These are phyloP conservation scores for Pseudofabraea citricarpa DNA, from an alignment of 2,329 filamentous ascomycete genomes.

Conservation along the genomic window DNA sequence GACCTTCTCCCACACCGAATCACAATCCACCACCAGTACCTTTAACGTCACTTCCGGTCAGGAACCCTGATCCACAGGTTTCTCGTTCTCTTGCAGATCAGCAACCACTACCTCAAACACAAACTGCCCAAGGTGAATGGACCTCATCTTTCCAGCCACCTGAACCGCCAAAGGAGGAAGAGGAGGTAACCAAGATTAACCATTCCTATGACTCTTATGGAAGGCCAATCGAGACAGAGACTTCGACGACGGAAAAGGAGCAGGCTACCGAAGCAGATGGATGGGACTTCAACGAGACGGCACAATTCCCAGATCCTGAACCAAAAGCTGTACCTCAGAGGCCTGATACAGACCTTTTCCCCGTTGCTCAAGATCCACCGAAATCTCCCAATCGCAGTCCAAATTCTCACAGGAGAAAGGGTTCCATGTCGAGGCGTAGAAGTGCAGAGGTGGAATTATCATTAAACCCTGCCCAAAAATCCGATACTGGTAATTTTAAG, in stretches of 20 bases:
- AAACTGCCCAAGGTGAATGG: slow-evolving; percentile 33
- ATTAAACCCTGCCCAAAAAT: slow-evolving; percentile 49
- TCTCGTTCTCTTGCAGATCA: slow-evolving; percentile 48
- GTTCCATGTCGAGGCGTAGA: slow-evolving; percentile 68
- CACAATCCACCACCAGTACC: slow-evolving; percentile 54
- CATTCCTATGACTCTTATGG: slow-evolving; percentile 56
- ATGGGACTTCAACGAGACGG: slow-evolving; percentile 89
- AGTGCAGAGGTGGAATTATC: slow-evolving; percentile 63
- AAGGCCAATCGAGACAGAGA: slow-evolving; percentile 37
- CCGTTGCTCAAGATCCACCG: slow-evolving; percentile 70
- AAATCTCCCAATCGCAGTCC: slow-evolving; percentile 73
- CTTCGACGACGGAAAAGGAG: slow-evolving; percentile 43
- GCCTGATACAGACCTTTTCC: slow-evolving; percentile 85
- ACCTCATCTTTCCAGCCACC: slow-evolving; percentile 20
- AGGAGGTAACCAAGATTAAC: slow-evolving; percentile 51
- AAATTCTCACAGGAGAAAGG: slow-evolving; percentile 72
- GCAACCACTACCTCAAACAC: slow-evolving; percentile 36
- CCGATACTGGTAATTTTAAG: slow-evolving; percentile 78
- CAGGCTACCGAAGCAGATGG: slow-evolving; percentile 58
- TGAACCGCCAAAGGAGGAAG: slow-evolving; percentile 37
- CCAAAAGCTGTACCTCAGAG: slow-evolving; percentile 52
- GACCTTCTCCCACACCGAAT: slow-evolving; percentile 50
- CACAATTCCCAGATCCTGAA: slow-evolving; percentile 52
- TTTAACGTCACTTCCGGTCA: slow-evolving; percentile 29
- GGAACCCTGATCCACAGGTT: slow-evolving; percentile 41